Evolutionary conservation across 495 filamentous ascomycete species (phyloP).

Genomic region (Extremus antarcticus): DNA sequence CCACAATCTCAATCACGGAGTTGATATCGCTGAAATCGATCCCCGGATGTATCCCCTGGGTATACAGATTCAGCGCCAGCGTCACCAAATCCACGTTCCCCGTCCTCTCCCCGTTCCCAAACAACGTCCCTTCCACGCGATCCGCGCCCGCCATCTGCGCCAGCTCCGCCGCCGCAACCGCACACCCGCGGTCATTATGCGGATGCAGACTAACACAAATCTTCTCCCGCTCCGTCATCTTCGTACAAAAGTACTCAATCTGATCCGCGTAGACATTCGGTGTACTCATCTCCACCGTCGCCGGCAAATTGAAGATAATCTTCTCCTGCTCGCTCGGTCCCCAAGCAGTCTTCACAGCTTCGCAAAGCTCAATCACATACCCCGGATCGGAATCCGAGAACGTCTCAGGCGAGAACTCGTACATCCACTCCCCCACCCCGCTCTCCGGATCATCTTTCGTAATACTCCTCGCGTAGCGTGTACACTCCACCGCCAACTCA

Average conservation of each 20-base stretch:
- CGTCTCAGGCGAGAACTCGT: constrained; percentile 93
- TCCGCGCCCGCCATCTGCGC: constrained; percentile 97
- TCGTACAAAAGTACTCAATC: constrained; percentile 86
- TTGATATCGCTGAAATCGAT: constrained; percentile 91
- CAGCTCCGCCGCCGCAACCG: constrained; percentile 77
- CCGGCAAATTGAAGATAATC: constrained; percentile 96
- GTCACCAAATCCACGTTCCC: constrained; percentile 96
- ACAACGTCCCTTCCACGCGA: constrained; percentile 86
- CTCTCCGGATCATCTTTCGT: constrained; percentile 87
- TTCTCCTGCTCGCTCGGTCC: constrained; percentile 68
- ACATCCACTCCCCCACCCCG: constrained; percentile 75
- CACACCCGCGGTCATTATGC: constrained; percentile 91
- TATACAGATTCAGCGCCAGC: constrained; percentile 89
- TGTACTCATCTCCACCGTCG: constrained; percentile 91
- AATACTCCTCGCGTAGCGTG: constrained; percentile 74
- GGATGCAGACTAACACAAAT: constrained; percentile 77
- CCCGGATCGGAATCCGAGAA: constrained; percentile 87
- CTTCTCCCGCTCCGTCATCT: constrained; percentile 68
- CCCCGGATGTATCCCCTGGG: constrained; percentile 74
- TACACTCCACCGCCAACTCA: constrained; percentile 75
- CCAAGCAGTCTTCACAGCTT: constrained; percentile 95
- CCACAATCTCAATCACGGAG: constrained; percentile 77
- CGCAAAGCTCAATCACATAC: constrained; percentile 74
- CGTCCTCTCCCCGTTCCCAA: constrained; percentile 92
- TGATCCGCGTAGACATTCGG: constrained; percentile 96